Base-by-base conservation (phyloP, 306 rosid genomes). In the Prunus armeniaca region DNA sequence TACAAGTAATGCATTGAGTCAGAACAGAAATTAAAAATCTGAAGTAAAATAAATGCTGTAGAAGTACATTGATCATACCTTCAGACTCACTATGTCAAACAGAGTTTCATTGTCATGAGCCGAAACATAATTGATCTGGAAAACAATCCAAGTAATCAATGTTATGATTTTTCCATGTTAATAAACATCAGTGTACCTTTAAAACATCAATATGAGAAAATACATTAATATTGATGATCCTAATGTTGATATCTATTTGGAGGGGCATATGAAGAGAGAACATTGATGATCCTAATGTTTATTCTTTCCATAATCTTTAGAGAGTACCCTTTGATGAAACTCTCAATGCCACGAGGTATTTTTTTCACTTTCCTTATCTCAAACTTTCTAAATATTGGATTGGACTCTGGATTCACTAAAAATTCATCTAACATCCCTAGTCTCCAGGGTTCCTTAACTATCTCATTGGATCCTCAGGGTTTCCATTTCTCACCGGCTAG, bases 61-160 rank as follows among this genome's bases (percentile, higher is more conserved):
- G 78, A 81, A 77, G 67, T 50, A 58, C 57, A 61, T 63, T 78
- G 55, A 73, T 54, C 77, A 71, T 82, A 95, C 97, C 99, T 95
- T 95, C 66, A 95, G 74, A 89, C 91, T 86, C 74, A 95, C 86
- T 17, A 88, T 84, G 91, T 95, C 97, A 83, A 95, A 95, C 30
- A 95, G 81, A 75, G 97, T 92, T 82, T 95, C 97, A 62, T 95
- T 92, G 81, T 92, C 97, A 84, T 95, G 99, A 68, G 97, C 97
- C 58, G 97, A 92, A 87, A 84, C 99, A 78, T 92, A 92, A 83
- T 92, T 95, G 62, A 95, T 75, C 98, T 95, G 89, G 79, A 89
- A 84, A 83, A 80, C 70, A 79, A 75, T 60, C 4, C 57, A 76
- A 58, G 71, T 55, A 41, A 64, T 78, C 74, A 82, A 78, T 76